Evolutionary conservation across 306 rosid species (phyloP), one percentile per base, ranked within the genome.

Genomic region (Purshia tridentata): DNA sequence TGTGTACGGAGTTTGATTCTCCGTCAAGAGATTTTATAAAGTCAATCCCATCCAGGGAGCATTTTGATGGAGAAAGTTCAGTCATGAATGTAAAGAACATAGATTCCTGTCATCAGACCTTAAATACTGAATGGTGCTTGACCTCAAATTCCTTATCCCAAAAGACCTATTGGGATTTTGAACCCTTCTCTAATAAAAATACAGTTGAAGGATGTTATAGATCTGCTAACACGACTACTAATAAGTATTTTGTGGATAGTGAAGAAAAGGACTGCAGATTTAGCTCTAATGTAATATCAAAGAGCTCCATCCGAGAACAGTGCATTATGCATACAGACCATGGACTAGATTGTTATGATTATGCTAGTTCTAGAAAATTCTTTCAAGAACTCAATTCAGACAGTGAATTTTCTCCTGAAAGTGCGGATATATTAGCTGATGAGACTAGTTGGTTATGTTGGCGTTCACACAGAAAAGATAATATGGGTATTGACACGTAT

Each of bases 1-100:
- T 69, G 70, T 54, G 80, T 69, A 39, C 74, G 72, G 86, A 80
- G 72, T 64, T 83, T 69, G 85, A 79, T 71, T 73, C 80, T 81
- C 52, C 67, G 0, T 41, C 65, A n/a, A 70, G 74, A 81, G 67
- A 57, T 46, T 80, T 72, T 78, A 19, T 6, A 22, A 64, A 68
- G 77, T 59, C 78, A 69, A 66, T 48, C 47, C 72, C 66, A 15
- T 29, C 42, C 74, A 78, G 20, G 20, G 72, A 80, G 39, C 72
- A 39, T n/a, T 59, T 77, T 73, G 48, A 46, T 68, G 80, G 73
- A 71, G 87, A 82, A 82, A 79, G 61, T 83, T 80, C 77, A 40
- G 72, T 61, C 49, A 41, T 74, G 72, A 73, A 72, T 35, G 72
- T 52, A 67, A 79, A 74, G 50, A 68, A 61, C 59, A 47, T 76